These are phyloP conservation scores for Barbarea vulgaris DNA, from an alignment of 345 rosid genomes.

Conservation along the genomic window DNA sequence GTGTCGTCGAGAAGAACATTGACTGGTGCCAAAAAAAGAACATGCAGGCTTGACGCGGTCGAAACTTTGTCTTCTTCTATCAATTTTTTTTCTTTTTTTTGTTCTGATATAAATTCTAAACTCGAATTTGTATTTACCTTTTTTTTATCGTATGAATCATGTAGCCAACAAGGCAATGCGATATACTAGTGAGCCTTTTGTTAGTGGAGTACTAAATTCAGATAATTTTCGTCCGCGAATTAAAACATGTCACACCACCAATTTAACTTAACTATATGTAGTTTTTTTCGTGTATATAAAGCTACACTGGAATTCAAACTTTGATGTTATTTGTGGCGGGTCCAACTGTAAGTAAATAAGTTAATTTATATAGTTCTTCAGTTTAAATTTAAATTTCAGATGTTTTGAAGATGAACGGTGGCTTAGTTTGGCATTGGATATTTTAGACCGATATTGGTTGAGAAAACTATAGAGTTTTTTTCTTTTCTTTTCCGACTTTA, in stretches of 20 bases:
- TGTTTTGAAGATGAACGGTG: background rate
- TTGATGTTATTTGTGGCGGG: too few species aligned
- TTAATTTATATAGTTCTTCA: background rate
- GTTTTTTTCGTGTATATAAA: background rate
- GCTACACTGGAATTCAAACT: background rate
- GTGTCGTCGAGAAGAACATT: conserved; percentile 23
- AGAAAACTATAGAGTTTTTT: background rate
- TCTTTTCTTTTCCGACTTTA: background rate
- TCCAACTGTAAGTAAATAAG: background rate
- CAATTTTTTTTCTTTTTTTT: background rate
- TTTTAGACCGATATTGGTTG: background rate
- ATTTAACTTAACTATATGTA: too few species aligned
- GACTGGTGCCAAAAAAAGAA: too few species aligned
- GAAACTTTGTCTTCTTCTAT: conserved; percentile 22
- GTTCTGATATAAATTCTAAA: background rate
- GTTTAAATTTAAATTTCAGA: background rate
- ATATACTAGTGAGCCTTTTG: background rate
- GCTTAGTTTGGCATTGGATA: background rate
- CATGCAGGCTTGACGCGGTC: too few species aligned
- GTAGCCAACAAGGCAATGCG: background rate
- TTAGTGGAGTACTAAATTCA: background rate
- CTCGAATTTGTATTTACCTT: background rate
- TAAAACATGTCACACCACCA: background rate
- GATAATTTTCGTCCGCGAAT: background rate
- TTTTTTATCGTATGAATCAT: background rate